Conservation (phyloP, 345 rosid species). For the Viola odorata region DNA sequence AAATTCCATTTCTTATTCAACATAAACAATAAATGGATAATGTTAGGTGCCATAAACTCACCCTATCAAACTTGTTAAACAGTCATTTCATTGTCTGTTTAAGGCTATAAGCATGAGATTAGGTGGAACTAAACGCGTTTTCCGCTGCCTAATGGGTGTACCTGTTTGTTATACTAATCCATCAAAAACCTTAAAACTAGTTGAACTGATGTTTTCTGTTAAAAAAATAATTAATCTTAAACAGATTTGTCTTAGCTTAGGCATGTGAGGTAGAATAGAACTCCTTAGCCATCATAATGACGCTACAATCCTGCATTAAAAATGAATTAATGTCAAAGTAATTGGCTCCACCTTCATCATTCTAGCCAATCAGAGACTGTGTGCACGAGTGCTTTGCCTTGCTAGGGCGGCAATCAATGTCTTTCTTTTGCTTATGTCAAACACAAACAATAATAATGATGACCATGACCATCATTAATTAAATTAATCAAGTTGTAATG, state of each 20-base stretch:
- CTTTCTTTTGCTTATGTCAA: conserved; percentile 25
- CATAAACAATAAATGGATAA: too few relatives aligned
- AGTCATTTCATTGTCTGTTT: too few relatives aligned
- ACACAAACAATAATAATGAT: conserved; percentile 9
- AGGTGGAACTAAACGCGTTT: too few relatives aligned
- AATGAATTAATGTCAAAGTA: conserved; percentile 15
- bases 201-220: not conserved
- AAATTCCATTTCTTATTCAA: too few relatives aligned
- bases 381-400: conserved; percentile 26
- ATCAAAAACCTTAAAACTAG: too few relatives aligned
- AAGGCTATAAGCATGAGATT: too few relatives aligned
- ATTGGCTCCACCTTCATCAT: conserved; percentile 13
- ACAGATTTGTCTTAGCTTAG: not conserved
- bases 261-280: not conserved
- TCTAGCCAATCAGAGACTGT: conserved; percentile 9
- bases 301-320: conserved; percentile 13
- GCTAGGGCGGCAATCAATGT: conserved; percentile 23
- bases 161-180: too few relatives aligned
- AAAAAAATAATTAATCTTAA: not conserved
- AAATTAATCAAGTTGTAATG: not conserved
- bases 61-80: too few relatives aligned
- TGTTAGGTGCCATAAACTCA: too few relatives aligned
- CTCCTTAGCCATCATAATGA: not conserved
- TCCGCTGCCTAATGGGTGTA: too few relatives aligned
- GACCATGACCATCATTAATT: conserved; percentile 2